A percentile compares a stretch with the other conserved stretches of the same genome.
phyloP scores from a whole-genome alignment of 345 rosid species.

The Psidium guajava region DNA sequence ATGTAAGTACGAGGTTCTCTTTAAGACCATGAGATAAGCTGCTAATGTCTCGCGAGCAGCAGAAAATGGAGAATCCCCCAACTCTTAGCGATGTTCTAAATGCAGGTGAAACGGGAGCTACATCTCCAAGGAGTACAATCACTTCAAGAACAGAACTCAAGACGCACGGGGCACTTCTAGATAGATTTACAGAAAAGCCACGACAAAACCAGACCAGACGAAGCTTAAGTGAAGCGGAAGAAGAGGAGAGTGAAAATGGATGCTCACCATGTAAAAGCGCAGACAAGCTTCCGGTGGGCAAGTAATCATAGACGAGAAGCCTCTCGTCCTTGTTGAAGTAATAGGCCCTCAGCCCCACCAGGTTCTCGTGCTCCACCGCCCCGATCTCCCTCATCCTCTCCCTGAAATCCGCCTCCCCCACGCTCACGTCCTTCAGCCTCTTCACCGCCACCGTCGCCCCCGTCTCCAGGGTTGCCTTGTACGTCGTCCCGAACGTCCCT shows the following conservation, averaged over 20 bases:
- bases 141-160: not conserved
- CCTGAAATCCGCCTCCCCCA: conserved; percentile 21
- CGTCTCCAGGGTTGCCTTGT: conserved; percentile 29
- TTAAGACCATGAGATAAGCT: not conserved
- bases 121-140: not conserved
- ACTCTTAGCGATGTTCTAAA: not conserved
- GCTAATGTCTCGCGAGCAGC: not conserved
- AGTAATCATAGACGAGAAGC: conserved; percentile 35
- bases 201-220: not conserved
- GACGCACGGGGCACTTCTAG: not conserved
- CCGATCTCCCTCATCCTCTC: conserved; percentile 32
- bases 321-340: conserved; percentile 30
- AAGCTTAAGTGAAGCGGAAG: not conserved
- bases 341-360: conserved; percentile 29
- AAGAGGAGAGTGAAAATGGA: not conserved
- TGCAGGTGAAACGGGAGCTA: not conserved
- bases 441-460: conserved; percentile 30
- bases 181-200: not conserved
- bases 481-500: conserved; percentile 43
- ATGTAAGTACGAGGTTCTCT: not conserved
- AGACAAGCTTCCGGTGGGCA: conserved; percentile 38
- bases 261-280: conserved; percentile 34
- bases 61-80: too few species aligned
- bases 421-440: conserved; percentile 30
- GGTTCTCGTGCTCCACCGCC: conserved; percentile 25